Base-by-base conservation (phyloP, 2,329 filamentous ascomycete species). In the Diaporthe vaccinii region DNA sequence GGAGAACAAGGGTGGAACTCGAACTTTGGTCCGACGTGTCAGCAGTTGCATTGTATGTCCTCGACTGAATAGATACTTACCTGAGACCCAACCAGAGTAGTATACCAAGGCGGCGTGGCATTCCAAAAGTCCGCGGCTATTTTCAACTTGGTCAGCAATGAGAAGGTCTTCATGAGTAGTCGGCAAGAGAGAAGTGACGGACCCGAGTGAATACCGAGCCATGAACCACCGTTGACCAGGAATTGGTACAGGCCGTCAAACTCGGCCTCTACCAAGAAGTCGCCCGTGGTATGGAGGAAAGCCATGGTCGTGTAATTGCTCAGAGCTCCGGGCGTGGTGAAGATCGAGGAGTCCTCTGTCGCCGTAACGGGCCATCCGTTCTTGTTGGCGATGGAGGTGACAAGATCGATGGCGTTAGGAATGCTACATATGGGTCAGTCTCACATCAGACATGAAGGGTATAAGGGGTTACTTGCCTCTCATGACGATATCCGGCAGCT, bases 101-200 rank as follows among this genome's bases (percentile, higher is more conserved):
- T 68, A 25, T 68, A 68, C 62, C 62, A 68, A 20, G 62, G 62
- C 5, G 62, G 62, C 4, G 62, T 68, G 7, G 34, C 34, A 39
- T 68, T 68, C 46, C 46, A n/a, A 68, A 68, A 68, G 62, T 53
- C 62, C 0, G 62, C 62, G 14, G 62, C 62, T 68, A 28, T 53
- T 36, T 25, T 25, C 8, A 28, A 20, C 22, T 1, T 5, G 2
- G 31, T 68, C 4, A 68, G 62, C n/a, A 2, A 22, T 41, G 41
- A 2, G 4, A 65, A 10, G 4, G 12, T 14, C 9, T n/a, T 9
- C 22, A 22, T 25, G 58, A 20, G 17, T 10, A 28, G 0, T 4
- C 49, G 6, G 25, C 12, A 61, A 53, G 3, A 5, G 22, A 6
- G 15, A 22, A 28, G 5, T 14, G 17, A 25, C 46, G 12, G 9